These are phyloP conservation scores for Phycomyces nitens DNA, from an alignment of 192 early-diverging fungal species.

Conservation along the genomic window DNA sequence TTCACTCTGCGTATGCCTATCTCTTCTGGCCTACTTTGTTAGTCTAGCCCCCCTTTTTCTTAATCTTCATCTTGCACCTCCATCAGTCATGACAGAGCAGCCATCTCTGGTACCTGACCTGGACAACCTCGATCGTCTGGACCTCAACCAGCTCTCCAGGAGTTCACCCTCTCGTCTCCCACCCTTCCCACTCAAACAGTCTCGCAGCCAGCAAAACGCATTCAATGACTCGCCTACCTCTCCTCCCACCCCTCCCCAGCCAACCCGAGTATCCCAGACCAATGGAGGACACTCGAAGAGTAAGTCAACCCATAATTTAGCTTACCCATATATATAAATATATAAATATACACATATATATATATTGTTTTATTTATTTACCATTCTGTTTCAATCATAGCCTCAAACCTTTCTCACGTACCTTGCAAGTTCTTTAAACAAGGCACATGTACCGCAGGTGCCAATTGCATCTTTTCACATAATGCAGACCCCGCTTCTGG, in stretches of 20 bases:
- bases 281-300: not conserved
- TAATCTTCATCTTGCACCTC: not conserved
- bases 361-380: not conserved
- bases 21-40: too few species aligned
- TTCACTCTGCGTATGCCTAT: too few species aligned
- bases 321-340: too few species aligned
- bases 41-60: too few species aligned
- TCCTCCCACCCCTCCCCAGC: slow-evolving; percentile 20
- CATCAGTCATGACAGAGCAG: not conserved
- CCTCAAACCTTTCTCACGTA: slow-evolving; percentile 52
- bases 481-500: slow-evolving; percentile 59
- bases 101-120: too few species aligned
- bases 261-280: not conserved
- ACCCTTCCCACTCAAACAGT: slow-evolving; percentile 9
- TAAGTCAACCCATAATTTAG: too few species aligned
- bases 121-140: not conserved
- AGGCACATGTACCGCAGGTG: slow-evolving; percentile 72
- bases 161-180: slow-evolving; percentile 19
- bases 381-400: not conserved
- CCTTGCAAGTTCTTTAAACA: slow-evolving; percentile 82
- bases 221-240: not conserved
- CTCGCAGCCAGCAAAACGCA: slow-evolving; percentile 3
- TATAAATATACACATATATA: too few species aligned
- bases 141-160: slow-evolving; percentile 5
- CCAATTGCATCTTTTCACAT: slow-evolving; percentile 74